These are phyloP conservation scores for Fusarium sp. DNA, from an alignment of 2,329 filamentous ascomycete genomes.

Conservation along the genomic window DNA sequence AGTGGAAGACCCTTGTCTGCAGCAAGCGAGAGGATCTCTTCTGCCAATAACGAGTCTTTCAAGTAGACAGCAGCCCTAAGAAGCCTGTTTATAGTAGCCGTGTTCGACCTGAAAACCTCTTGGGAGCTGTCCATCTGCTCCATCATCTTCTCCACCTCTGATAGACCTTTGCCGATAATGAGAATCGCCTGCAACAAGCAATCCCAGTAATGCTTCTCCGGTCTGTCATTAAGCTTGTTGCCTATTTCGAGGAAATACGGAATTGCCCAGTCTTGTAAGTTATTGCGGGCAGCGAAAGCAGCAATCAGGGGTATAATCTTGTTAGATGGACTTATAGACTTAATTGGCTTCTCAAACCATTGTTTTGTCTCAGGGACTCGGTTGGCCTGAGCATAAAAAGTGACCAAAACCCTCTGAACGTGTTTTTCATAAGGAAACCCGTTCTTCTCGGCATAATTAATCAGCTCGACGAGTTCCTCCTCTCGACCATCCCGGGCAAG, in stretches of 20 bases:
- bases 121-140: constrained; percentile 78
- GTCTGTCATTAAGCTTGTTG: constrained; percentile 58
- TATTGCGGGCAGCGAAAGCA: constrained; percentile 69
- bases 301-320: constrained; percentile 52
- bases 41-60: constrained; percentile 77
- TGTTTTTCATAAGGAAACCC: constrained; percentile 60
- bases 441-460: constrained; percentile 64
- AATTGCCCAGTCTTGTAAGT: constrained; percentile 72
- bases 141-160: constrained; percentile 64
- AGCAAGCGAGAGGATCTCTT: constrained; percentile 78
- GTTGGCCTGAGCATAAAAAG: constrained; percentile 71
- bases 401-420: constrained; percentile 69
- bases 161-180: constrained; percentile 75
- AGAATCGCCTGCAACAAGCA: constrained; percentile 80
- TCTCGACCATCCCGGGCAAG: constrained; percentile 72
- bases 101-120: constrained; percentile 69
- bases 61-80: constrained; percentile 79
- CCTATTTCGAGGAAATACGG: constrained; percentile 68
- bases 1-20: constrained; percentile 74
- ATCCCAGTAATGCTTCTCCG: constrained; percentile 74
- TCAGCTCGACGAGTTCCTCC: constrained; percentile 68
- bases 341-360: constrained; percentile 74
- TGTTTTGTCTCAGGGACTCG: constrained; percentile 71
- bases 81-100: constrained; percentile 80
- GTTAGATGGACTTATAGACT: constrained; percentile 40